Base-by-base conservation (phyloP, 257 asterid genomes). In the Ilex aquifolium region DNA sequence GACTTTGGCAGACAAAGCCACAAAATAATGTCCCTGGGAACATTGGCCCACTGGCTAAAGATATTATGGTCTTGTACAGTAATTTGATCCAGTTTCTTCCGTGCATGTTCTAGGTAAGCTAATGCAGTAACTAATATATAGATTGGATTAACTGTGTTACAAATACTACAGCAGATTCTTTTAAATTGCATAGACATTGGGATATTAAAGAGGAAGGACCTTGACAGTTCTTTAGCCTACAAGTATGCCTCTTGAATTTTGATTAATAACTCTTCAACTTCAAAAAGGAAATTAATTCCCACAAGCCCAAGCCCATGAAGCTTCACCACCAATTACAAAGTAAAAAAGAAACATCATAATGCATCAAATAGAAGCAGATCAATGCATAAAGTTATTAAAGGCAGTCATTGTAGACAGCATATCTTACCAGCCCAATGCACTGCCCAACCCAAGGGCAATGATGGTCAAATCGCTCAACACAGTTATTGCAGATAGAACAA, bases 381-480 rank as follows among this genome's bases (percentile, higher is more conserved):
- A 13, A 59, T 32, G 60, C 9, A 51, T 12, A 36, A 4, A 36
- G 42, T 36, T 5, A 36, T 5, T 36, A 36, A 7, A 36, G 7
- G 42, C 42, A 36, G 42, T 36, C 5, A 36, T 36, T 11, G 31
- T 31, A 64, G 31, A 32, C 16, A 42, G 58, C 56, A 29, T 44
- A 57, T 58, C 88, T 84, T 70, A 91, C 98, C 95, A 83, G 81
- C 57, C 98, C 96, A 70, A 91, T 86, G 80, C 98, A 91, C 69
- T 91, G 98, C 36, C 98, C 98, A 54, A 91, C 98, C 98, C 98
- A 91, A 57, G 98, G 98, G 77, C 97, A 91, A 77, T 88, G 98
- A 70, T 88, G 96, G 75, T 91, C 96, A 78, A 91, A 91, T 72
- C 95, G 70, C 69, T 88, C 98, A 32, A 91, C 98, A 46, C 96